phyloP scores from a whole-genome alignment of 495 filamentous ascomycete genomes.

The Recurvomyces mirabilis region DNA sequence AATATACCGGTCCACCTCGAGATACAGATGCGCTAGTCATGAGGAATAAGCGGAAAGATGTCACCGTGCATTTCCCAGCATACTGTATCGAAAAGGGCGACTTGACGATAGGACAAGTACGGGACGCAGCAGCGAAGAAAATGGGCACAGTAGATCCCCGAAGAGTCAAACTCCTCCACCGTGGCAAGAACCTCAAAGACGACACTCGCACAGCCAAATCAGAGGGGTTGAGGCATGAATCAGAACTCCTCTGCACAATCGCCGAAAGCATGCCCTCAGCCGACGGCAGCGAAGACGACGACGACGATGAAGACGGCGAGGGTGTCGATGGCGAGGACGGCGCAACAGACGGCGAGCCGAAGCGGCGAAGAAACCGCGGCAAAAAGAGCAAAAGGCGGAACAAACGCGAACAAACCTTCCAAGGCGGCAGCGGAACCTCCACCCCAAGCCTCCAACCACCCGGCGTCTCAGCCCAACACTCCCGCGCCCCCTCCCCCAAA shows the following conservation, averaged over 20 bases:
- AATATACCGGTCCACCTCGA: slow-evolving; percentile 10
- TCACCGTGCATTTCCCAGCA: slow-evolving; percentile 66
- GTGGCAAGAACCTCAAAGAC: slow-evolving; percentile 65
- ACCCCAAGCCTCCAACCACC: slow-evolving; percentile 17
- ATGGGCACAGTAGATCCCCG: slow-evolving; percentile 49
- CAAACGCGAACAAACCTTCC: slow-evolving; percentile 5
- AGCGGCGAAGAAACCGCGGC: slow-evolving; percentile 37
- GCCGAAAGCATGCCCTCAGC: slow-evolving; percentile 30
- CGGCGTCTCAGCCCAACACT: slow-evolving; percentile 24
- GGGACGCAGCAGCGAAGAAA: slow-evolving; percentile 51
- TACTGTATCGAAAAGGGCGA: slow-evolving; percentile 71
- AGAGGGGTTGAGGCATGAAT: slow-evolving; percentile 52
- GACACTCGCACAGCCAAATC: slow-evolving; percentile 51
- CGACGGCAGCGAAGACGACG: slow-evolving; percentile 35
- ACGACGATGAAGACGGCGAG: slow-evolving; percentile 38
- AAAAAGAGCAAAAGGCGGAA: slow-evolving; percentile 21
- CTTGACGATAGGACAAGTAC: slow-evolving; percentile 55
- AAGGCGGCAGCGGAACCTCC: slow-evolving; percentile 12
- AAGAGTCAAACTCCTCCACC: slow-evolving; percentile 66
- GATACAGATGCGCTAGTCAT: slow-evolving; percentile 73
- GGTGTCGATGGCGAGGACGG: slow-evolving; percentile 44
- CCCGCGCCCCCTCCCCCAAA: slow-evolving; percentile 31
- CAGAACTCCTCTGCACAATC: slow-evolving; percentile 60
- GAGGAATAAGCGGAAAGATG: slow-evolving; percentile 57
- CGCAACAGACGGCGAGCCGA: slow-evolving; percentile 43